Base-by-base conservation (phyloP, 169 alveolate genomes). In the Amoebophrya sp. region DNA sequence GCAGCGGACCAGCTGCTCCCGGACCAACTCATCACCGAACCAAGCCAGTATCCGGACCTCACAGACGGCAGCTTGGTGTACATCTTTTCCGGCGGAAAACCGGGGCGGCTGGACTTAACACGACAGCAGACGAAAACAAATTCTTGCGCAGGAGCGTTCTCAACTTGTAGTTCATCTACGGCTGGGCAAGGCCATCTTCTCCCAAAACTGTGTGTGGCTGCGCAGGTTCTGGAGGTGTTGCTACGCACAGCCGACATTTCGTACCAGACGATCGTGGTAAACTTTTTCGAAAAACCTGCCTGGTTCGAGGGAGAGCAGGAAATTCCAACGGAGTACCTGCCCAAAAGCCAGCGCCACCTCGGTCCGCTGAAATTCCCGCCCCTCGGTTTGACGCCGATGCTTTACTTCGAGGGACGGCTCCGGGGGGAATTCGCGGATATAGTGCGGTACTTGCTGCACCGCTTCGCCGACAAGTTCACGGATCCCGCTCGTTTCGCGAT, bases 401-500 rank as follows among this genome's bases (percentile, higher is more conserved):
- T 66, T 3, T 66, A 66, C 83, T 66, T 0, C 83, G 83, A 66
- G 7, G 83, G 83, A 25, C 39, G 18, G 38, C 83, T 66, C 7
- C 83, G 83, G 38, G 83, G 83, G 35, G 83, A 66, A 25, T 66
- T 66, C 32, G 83, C 83, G 32, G 83, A 66, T n/a, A 66, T 66
- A 7, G 83, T 66, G 83, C 83, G 83, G 10, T 66, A 7, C 32
- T 25, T 66, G 35, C 32, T 66, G 38, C 83, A 66, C 83, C 83
- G 83, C 10, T 66, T 66, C 35, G 83, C 83, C 32, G 29, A 66
- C 35, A 18, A 25, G 83, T 66, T 66, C 83, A 66, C 83, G 35
- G 83, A 66, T 66, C 0, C 83, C 32, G 83, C 32, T 25, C 83
- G 83, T 2, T 66, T 66, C 35, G 29, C 83, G 83, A 25, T 66